These are phyloP conservation scores for Saccharomyces hybrid DNA, from an alignment of 1,139 yeast genomes.

Conservation along the genomic window DNA sequence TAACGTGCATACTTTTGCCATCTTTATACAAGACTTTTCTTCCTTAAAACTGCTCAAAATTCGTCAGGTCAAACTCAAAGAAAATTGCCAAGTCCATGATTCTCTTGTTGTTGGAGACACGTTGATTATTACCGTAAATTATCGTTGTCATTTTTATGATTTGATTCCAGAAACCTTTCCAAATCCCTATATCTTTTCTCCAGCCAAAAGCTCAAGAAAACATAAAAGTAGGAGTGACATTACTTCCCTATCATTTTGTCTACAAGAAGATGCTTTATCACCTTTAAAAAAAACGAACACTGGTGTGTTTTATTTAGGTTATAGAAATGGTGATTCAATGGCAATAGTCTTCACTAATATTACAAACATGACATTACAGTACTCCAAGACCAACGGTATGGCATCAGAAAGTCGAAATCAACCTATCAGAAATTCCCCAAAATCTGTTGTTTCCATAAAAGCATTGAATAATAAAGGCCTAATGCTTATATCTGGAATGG, in stretches of 20 bases:
- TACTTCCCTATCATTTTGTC: not conserved
- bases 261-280: not conserved
- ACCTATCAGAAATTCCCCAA: not conserved
- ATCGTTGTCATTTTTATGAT: not conserved
- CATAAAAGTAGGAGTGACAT: not conserved
- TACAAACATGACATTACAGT: not conserved
- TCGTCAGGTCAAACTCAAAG: not conserved
- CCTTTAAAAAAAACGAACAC: not conserved
- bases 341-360: not conserved
- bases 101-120: not conserved
- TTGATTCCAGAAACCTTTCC: not conserved
- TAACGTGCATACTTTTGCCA: not conserved
- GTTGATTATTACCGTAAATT: not conserved
- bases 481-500: constrained; percentile 3
- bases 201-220: not conserved
- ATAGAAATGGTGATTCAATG: not conserved
- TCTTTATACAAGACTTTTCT: not conserved
- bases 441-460: constrained; percentile 3
- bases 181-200: not conserved
- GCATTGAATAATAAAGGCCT: not conserved
- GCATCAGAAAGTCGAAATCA: not conserved
- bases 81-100: not conserved
- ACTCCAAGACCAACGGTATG: not conserved
- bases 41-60: not conserved
- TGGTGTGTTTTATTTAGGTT: not conserved